These are phyloP conservation scores for Alternaria consortialis DNA, from an alignment of 2,329 filamentous ascomycete species.

Conservation along the genomic window DNA sequence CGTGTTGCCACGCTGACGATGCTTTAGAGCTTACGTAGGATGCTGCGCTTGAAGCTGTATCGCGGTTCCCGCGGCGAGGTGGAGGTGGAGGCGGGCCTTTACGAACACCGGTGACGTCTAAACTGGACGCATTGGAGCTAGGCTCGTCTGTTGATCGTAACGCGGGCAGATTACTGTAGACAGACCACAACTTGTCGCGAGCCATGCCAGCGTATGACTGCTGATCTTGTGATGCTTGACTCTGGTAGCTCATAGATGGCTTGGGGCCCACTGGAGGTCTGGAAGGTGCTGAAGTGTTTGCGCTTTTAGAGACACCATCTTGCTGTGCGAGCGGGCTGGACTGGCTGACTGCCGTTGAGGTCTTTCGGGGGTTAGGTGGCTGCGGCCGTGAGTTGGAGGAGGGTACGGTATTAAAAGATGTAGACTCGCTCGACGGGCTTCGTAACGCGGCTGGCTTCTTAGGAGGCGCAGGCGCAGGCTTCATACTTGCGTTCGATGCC, in stretches of 20 bases:
- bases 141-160: constrained; percentile 35
- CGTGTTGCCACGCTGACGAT: constrained; percentile 45
- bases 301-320: constrained; percentile 20
- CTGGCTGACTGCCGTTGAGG: constrained; percentile 36
- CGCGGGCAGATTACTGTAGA: constrained; percentile 52
- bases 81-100: constrained; percentile 48
- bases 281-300: constrained; percentile 46
- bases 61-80: constrained; percentile 48
- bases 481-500: constrained; percentile 32
- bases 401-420: constrained; percentile 15
- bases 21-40: constrained; percentile 52
- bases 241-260: constrained; percentile 32
- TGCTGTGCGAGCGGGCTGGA: constrained; percentile 43
- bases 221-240: constrained; percentile 28
- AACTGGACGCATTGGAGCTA: constrained; percentile 16
- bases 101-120: constrained; percentile 20
- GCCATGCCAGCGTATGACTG: constrained; percentile 50
- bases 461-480: constrained; percentile 44
- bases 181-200: constrained; percentile 51
- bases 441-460: constrained; percentile 51
- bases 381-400: constrained; percentile 43
- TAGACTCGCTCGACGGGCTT: constrained; percentile 47
- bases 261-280: constrained; percentile 41
- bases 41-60: constrained; percentile 50
- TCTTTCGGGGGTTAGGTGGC: constrained; percentile 46